Evolutionary conservation across 192 early-diverging fungal species (phyloP), one percentile per base, ranked within the genome.

Genomic region (Coemansia sp.): DNA sequence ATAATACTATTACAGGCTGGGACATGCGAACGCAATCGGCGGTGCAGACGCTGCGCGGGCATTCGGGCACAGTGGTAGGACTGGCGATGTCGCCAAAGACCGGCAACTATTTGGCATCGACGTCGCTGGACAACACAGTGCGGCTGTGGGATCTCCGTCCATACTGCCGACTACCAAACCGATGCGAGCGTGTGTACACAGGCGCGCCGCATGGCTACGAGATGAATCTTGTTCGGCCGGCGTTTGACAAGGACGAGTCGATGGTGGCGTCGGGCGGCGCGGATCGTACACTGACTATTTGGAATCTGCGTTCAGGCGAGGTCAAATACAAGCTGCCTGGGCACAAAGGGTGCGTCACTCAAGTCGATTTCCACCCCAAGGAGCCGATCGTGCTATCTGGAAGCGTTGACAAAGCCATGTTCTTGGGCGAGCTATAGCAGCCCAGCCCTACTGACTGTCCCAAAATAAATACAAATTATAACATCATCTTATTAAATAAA

Each of bases 191-290:
- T 54, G 84, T 86, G 15, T 88, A 93, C 71, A 85, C 66, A 67
- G 92, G 95, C 5, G 95, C 95, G 4, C 93, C 94, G 23, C 94
- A 98, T 62, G 95, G 94, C 15, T 94, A 92, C 66, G 97, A 99
- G 60, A 93, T 92, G 83, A 94, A 95, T 57, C 81, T 99, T 38
- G 85, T 98, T 31, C 83, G 87, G 20, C 95, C 96, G 0, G 88
- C 92, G 18, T 97, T 95, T 90, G 90, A 91, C 15, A 81, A 85
- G 3, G 91, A 96, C 64, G 93, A 91, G 14, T 81, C 83, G 49
- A 90, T 89, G 80, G 86, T 96, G 37, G 95, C 91, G 0, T 83
- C 86, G 10, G 97, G 96, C 9, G 79, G 87, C 49, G 94, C 87
- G 3, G 97, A 99, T 62, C 76, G 96, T 55, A 86, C 89, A 4